These are phyloP conservation scores for Platismatia glauca DNA, from an alignment of 495 filamentous ascomycete species.

Conservation along the genomic window DNA sequence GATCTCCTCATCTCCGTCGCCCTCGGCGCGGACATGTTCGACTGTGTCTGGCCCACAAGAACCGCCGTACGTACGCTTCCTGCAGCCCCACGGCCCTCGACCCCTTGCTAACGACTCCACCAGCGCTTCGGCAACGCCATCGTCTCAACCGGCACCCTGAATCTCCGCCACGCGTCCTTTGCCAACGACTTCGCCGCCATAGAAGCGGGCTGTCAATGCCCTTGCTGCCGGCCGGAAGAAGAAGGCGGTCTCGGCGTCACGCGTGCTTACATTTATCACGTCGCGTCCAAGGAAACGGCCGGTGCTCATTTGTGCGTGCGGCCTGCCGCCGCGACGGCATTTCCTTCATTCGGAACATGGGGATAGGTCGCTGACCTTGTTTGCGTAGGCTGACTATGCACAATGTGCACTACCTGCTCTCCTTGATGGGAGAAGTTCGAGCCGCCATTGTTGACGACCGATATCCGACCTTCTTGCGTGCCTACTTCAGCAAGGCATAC, in stretches of 20 bases:
- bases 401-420: conserved; percentile 84
- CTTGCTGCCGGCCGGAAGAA: conserved; percentile 58
- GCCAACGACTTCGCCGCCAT: conserved; percentile 74
- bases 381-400: conserved; percentile 67
- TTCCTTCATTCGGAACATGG: not conserved
- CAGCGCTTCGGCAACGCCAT: conserved; percentile 88
- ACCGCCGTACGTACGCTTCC: conserved; percentile 52
- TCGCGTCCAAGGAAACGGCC: conserved; percentile 87
- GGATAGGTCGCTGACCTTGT: not conserved
- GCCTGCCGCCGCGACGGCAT: not conserved
- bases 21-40: conserved; percentile 97
- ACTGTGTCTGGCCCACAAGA: conserved; percentile 96
- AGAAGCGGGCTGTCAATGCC: conserved; percentile 70
- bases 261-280: conserved; percentile 81
- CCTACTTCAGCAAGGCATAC: conserved; percentile 70
- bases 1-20: conserved; percentile 87
- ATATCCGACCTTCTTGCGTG: conserved; percentile 68
- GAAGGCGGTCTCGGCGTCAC: conserved; percentile 78
- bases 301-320: conserved; percentile 69
- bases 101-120: not conserved
- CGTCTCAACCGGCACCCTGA: conserved; percentile 69
- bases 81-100: not conserved
- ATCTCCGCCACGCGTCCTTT: conserved; percentile 68
- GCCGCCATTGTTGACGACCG: conserved; percentile 73
- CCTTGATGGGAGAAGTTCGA: conserved; percentile 65